phyloP scores from a whole-genome alignment of 2,329 filamentous ascomycete genomes.

The Sporothrix inflata region DNA sequence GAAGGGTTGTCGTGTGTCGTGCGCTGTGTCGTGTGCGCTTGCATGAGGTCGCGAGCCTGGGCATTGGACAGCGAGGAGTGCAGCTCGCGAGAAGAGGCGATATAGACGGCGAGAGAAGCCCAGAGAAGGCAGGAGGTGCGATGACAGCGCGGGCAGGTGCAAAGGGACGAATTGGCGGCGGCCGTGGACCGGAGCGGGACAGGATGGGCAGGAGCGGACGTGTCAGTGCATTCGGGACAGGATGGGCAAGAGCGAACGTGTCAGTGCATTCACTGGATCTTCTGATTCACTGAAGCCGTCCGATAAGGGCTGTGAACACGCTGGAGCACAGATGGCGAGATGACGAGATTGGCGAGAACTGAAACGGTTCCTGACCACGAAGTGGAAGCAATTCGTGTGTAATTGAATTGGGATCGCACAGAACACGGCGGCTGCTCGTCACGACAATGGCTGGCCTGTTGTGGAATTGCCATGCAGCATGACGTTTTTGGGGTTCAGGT shows the following conservation, averaged over 20 bases:
- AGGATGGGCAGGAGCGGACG: conserved; percentile 3
- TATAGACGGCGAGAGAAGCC: conserved; percentile 4
- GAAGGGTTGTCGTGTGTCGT: background rate
- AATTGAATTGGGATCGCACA: background rate
- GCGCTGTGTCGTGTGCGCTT: conserved; percentile 12
- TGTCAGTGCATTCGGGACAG: conserved; percentile 12
- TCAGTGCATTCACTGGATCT: background rate
- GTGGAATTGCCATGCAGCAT: conserved; percentile 21
- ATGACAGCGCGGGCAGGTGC: conserved; percentile 1
- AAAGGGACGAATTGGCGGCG: background rate
- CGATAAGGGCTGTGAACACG: background rate
- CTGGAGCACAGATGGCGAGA: too few relatives aligned
- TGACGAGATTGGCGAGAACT: background rate
- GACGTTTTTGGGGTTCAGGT: conserved; percentile 9
- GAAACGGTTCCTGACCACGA: background rate
- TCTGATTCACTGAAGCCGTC: background rate
- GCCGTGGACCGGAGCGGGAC: conserved; percentile 19
- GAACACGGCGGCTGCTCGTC: background rate
- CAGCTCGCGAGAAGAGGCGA: background rate
- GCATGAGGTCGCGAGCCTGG: background rate
- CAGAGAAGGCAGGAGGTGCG: background rate
- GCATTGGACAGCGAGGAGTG: background rate
- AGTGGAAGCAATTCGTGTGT: background rate
- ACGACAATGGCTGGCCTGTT: background rate
- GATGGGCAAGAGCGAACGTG: background rate